Evolutionary conservation across 2,329 filamentous ascomycete species (phyloP).

Genomic region (Hypoxylon sp.): DNA sequence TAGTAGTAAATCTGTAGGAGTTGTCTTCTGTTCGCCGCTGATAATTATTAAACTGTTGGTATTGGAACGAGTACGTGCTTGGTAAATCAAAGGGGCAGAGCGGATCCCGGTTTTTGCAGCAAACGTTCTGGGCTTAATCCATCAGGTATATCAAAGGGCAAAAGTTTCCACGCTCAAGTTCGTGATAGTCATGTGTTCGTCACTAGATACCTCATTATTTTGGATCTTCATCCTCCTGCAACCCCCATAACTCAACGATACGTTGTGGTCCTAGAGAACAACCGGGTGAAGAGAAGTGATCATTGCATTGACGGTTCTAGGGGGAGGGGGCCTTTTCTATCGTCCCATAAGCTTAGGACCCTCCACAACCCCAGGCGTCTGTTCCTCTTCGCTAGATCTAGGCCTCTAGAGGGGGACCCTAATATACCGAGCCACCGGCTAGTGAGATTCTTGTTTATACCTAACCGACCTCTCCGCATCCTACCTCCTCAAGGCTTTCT

Average conservation of each 20-base stretch:
- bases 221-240: background rate
- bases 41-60: background rate
- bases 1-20: background rate
- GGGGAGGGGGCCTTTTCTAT: background rate
- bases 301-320: background rate
- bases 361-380: no score
- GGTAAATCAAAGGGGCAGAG: slow-evolving; percentile 17
- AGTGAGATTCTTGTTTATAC: slow-evolving; percentile 12
- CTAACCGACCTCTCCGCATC: background rate
- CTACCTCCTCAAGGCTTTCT: background rate
- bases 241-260: background rate
- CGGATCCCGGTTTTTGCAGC: slow-evolving; percentile 10
- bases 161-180: background rate
- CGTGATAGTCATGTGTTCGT: background rate
- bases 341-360: slow-evolving; percentile 11
- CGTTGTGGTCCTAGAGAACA: background rate
- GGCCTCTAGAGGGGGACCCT: background rate
- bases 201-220: background rate
- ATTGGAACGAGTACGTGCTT: background rate
- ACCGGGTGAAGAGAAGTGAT: background rate
- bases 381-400: background rate
- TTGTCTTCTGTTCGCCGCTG: background rate
- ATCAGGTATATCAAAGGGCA: background rate
- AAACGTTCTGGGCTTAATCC: background rate
- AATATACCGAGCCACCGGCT: background rate